Percentiles rank a stretch among this genome's conserved stretches.
phyloP scores from a whole-genome alignment of 805 yeast species.

The Metschnikowia cerradonensis region DNA sequence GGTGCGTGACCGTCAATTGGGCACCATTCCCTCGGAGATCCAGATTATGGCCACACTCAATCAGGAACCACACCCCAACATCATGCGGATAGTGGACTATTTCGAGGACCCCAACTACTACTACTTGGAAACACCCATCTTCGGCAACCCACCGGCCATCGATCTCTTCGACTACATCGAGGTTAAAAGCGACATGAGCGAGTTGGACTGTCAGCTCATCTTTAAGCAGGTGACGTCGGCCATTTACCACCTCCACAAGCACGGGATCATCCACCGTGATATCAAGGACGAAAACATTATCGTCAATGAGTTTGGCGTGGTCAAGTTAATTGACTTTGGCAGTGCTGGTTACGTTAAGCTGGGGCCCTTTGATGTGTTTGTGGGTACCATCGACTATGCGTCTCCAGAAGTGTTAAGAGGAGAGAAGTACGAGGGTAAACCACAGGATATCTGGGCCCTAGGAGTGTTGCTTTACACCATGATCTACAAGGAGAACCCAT shows the following conservation, averaged over 20 bases:
- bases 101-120: conserved; percentile 90
- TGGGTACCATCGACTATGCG: conserved; percentile 95
- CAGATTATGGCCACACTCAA: conserved; percentile 85
- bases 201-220: conserved; percentile 70
- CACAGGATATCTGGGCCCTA: conserved; percentile 96
- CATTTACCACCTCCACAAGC: conserved; percentile 71
- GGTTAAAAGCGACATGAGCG: conserved; percentile 74
- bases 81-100: conserved; percentile 79
- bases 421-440: conserved; percentile 82
- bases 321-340: conserved; percentile 91
- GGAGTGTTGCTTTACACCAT: conserved; percentile 89
- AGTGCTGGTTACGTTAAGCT: conserved; percentile 85
- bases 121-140: conserved; percentile 87
- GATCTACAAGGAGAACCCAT: conserved; percentile 91
- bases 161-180: conserved; percentile 93
- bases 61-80: conserved; percentile 78
- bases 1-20: conserved; percentile 88
- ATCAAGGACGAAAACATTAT: conserved; percentile 93
- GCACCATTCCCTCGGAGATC: conserved; percentile 95
- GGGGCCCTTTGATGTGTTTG: conserved; percentile 97
- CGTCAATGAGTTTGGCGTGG: conserved; percentile 74
- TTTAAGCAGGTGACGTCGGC: conserved; percentile 79
- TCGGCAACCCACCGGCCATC: conserved; percentile 84
- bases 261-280: conserved; percentile 91
- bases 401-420: conserved; percentile 95